Conservation (phyloP, 352 stramenopile genomes). For the Phytophthora cryptogea region DNA sequence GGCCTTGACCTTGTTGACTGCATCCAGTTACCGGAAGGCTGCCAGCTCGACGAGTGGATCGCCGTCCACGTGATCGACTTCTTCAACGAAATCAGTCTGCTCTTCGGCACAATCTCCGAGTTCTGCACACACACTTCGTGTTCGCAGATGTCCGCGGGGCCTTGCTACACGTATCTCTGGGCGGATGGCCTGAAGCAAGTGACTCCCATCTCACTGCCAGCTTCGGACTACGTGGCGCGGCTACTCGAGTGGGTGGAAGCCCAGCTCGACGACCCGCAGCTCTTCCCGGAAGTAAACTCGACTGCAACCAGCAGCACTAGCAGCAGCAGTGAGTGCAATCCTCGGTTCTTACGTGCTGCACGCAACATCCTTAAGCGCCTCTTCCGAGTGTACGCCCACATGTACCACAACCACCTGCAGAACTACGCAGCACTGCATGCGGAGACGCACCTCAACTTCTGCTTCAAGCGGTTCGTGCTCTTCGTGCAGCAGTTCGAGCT, state of each 20-base stretch:
- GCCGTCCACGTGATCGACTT: constrained; percentile 89
- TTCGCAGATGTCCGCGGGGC: constrained; percentile 72
- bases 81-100: constrained; percentile 93
- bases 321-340: constrained; percentile 11
- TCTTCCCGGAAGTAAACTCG: constrained; percentile 53
- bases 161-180: constrained; percentile 91
- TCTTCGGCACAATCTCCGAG: constrained; percentile 91
- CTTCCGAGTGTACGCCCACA: constrained; percentile 97
- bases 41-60: constrained; percentile 68
- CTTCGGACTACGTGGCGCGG: constrained; percentile 84
- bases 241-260: constrained; percentile 88
- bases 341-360: constrained; percentile 58
- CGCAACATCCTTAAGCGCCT: constrained; percentile 94
- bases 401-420: constrained; percentile 95
- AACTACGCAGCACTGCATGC: constrained; percentile 92
- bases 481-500: constrained; percentile 95
- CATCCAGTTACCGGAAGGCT: constrained; percentile 69
- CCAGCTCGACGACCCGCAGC: constrained; percentile 73
- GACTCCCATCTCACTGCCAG: constrained; percentile 58
- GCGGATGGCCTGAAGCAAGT: constrained; percentile 62
- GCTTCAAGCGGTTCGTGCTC: constrained; percentile 97
- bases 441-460: constrained; percentile 95
- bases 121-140: constrained; percentile 70
- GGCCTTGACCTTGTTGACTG: constrained; percentile 63
- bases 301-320: constrained; percentile 13